A percentile compares a stretch with the other conserved stretches of the same genome.
Conservation (phyloP, 2,329 filamentous ascomycete species). For the Colletotrichum lentis region DNA sequence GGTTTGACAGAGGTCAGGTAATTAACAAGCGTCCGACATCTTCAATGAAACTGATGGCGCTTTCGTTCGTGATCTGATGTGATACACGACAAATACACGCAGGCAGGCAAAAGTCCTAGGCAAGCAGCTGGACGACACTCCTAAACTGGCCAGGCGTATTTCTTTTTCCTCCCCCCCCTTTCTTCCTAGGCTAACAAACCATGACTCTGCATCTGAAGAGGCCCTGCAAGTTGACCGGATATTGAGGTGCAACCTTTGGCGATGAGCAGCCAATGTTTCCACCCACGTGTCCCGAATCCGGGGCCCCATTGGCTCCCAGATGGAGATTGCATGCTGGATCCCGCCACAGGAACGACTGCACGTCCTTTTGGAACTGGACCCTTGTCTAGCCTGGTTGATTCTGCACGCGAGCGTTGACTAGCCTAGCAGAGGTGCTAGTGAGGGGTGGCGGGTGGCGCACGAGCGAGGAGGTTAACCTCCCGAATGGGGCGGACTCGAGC, state of each 20-base stretch:
- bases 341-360: slow-evolving; percentile 13
- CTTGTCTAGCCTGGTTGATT: slow-evolving; percentile 11
- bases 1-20: too few relatives aligned
- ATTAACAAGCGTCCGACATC: too few relatives aligned
- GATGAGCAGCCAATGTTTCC: slow-evolving; percentile 18
- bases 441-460: background rate
- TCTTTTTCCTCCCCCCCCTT: too few relatives aligned
- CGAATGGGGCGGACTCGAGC: background rate
- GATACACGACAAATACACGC: too few relatives aligned
- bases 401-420: background rate
- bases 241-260: slow-evolving; percentile 22
- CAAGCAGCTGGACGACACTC: too few relatives aligned
- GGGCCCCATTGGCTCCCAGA: slow-evolving; percentile 32
- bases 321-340: slow-evolving; percentile 17
- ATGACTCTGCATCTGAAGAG: background rate
- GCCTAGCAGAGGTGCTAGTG: slow-evolving; percentile 1
- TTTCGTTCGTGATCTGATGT: too few relatives aligned
- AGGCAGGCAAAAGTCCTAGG: too few relatives aligned
- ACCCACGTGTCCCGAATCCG: slow-evolving; percentile 31
- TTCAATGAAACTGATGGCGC: too few relatives aligned
- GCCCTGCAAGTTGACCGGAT: background rate
- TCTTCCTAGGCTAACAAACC: too few relatives aligned
- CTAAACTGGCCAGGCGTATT: too few relatives aligned
- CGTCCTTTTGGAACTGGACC: slow-evolving; percentile 3
- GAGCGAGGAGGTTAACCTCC: too few relatives aligned